Base-by-base conservation (phyloP, 208 protist genomes). In the Acanthamoeba sp. region DNA sequence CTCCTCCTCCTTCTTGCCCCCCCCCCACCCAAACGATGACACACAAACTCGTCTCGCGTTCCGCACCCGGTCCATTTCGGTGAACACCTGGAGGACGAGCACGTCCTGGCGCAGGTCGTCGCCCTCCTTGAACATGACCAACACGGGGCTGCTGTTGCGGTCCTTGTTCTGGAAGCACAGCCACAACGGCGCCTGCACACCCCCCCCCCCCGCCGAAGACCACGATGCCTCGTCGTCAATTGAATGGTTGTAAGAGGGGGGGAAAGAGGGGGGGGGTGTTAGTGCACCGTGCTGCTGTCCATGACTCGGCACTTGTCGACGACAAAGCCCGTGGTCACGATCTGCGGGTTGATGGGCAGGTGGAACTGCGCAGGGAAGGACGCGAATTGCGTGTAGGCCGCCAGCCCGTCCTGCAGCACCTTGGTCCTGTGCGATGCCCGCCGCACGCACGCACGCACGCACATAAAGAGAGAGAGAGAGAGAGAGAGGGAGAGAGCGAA, bases 81-180 rank as follows among this genome's bases (percentile, higher is more conserved):
- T 38, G 12, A 98, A 88, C 50, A 98, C 91, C 80, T 98, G 97
- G 1, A 98, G 84, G 24, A 96, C 97, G 38, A 91, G 55, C 4
- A 45, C 5, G 85, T 91, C 85, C 62, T 57, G 97, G 22, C 97
- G 55, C 22, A 98, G 32, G 94, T 98, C 97, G 92, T 98, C 97
- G 38, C 97, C 97, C 22, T 34, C 66, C 73, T 98, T 98, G 66
- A 97, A 97, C 0, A 98, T 95, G 9, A 97, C 90, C 42, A 95
- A 85, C 14, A 95, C 64, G 0, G 90, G 27, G 1, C 32, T 32
- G 14, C 82, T 94, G 27, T 42, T 24, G 0, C 34, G 76, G 50
- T 97, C 97, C 3, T 93, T 82, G 40, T 98, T 97, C 29, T 93
- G 91, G 22, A 98, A 92, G 73, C 96, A 96, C 0, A 98, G 78